Evolutionary conservation across 352 stramenopile species (phyloP), one percentile per base, ranked within the genome.

Genomic region (Phytophthora melonis): DNA sequence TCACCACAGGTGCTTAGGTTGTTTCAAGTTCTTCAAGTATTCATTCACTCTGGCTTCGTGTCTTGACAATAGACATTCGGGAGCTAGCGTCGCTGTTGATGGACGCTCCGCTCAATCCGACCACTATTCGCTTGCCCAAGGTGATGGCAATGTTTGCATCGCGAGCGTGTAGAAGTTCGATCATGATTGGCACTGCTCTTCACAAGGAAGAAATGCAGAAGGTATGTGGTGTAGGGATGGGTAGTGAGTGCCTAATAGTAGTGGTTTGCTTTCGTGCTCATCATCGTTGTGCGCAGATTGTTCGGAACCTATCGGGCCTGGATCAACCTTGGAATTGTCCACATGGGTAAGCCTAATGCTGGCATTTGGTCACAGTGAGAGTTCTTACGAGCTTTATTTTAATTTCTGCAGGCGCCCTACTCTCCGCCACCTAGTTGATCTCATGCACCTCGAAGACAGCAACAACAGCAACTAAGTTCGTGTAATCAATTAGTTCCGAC

Each of bases 261-360:
- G 45, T 62, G 39, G 21, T 53, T 19, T 32, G 16, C 9, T 13
- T 52, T 10, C 18, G 47, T 54, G n/a, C 9, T 13, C 27, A 27
- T 5, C 13, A 27, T 54, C 47, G 11, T 54, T 54, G 41, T 49
- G 41, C 2, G 27, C 68, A 92, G 84, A 93, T 94, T 45, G 91
- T 99, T 58, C 74, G 83, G 23, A 97, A 98, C 58, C 85, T 99
- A 36, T 86, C 89, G 3, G 77, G 86, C 11, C 78, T 99, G 11
- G 93, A 99, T 30, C 90, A 97, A 56, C 97, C 98, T 8, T 99
- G 97, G 97, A 99, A 99, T 74, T 99, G 97, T 82, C 93, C 93
- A 3, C 93, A 98, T 55, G 93, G 93, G 88, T 94, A 84, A 43
- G 79, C 14, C 34, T 19, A 47, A 21, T 16, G 7, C 11, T 41